These are phyloP conservation scores for Diplodia intermedia DNA, from an alignment of 2,329 filamentous ascomycete species.

Conservation along the genomic window DNA sequence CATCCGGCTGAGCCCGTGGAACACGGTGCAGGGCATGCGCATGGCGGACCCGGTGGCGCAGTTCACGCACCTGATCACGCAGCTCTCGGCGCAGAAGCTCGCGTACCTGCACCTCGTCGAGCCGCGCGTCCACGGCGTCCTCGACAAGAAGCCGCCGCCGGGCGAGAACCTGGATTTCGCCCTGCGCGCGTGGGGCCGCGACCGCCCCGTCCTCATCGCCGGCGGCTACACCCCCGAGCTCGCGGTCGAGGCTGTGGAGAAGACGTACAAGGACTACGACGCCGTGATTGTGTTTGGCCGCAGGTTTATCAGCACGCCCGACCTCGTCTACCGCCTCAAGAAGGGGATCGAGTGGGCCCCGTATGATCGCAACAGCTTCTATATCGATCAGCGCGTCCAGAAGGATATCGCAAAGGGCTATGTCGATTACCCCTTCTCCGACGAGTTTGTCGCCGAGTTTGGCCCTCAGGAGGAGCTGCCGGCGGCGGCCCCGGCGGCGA, in stretches of 20 bases:
- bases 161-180: slow-evolving; percentile 39
- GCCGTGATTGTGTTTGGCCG: slow-evolving; percentile 57
- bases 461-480: background rate
- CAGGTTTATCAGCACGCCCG: slow-evolving; percentile 58
- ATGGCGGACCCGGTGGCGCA: slow-evolving; percentile 69
- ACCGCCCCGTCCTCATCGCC: slow-evolving; percentile 48
- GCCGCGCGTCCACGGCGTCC: slow-evolving; percentile 56
- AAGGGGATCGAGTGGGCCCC: slow-evolving; percentile 52
- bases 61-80: slow-evolving; percentile 63
- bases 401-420: slow-evolving; percentile 44
- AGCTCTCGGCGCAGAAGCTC: slow-evolving; percentile 60
- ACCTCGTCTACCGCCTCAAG: slow-evolving; percentile 55
- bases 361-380: slow-evolving; percentile 57
- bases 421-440: slow-evolving; percentile 51
- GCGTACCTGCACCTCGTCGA: slow-evolving; percentile 70
- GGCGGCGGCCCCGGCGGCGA: background rate
- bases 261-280: slow-evolving; percentile 53
- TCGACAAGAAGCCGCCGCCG: slow-evolving; percentile 39
- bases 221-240: slow-evolving; percentile 52
- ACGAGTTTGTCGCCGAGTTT: slow-evolving; percentile 40
- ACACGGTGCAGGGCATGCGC: slow-evolving; percentile 67
- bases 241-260: slow-evolving; percentile 46
- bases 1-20: slow-evolving; percentile 67
- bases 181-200: slow-evolving; percentile 38
- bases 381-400: slow-evolving; percentile 43